Percentiles rank a stretch among this genome's conserved stretches.
These are phyloP conservation scores for Waltergamsia citrina DNA, from an alignment of 2,329 filamentous ascomycete species.

Conservation along the genomic window DNA sequence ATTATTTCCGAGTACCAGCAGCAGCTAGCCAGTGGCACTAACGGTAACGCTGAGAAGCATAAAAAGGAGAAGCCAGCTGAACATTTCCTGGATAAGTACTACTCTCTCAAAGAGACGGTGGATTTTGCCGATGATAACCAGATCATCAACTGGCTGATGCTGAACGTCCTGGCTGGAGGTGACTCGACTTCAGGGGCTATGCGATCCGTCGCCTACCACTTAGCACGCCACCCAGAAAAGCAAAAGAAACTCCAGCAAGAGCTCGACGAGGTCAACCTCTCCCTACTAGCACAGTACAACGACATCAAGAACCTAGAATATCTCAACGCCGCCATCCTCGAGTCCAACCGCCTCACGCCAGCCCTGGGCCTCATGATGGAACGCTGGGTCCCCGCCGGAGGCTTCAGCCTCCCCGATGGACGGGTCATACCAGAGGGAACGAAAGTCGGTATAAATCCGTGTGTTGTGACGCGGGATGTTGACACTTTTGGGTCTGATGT, in stretches of 20 bases:
- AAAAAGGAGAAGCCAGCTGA: conserved; percentile 10
- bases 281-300: conserved; percentile 5
- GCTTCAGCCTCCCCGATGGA: conserved; percentile 23
- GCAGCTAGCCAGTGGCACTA: conserved; percentile 6
- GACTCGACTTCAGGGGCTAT: conserved; percentile 25
- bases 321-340: background rate
- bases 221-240: conserved; percentile 19
- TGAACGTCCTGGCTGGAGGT: conserved; percentile 18
- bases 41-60: too few relatives aligned
- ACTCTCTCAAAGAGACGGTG: conserved; percentile 13
- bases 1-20: conserved; percentile 11
- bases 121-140: conserved; percentile 21
- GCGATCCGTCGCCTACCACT: conserved; percentile 23
- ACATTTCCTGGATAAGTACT: conserved; percentile 10
- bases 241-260: conserved; percentile 22
- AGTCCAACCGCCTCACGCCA: background rate
- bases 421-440: conserved; percentile 22
- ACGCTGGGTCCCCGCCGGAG: conserved; percentile 9
- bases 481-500: conserved; percentile 33
- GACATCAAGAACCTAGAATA: conserved; percentile 1
- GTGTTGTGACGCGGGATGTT: conserved; percentile 26
- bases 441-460: conserved; percentile 29
- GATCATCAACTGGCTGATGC: conserved; percentile 9
- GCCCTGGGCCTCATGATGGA: conserved; percentile 3
- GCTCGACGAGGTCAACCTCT: conserved; percentile 13